A percentile compares a stretch with the other conserved stretches of the same genome.
Conservation (phyloP, 1,139 yeast species). For the Pichia sp. region DNA sequence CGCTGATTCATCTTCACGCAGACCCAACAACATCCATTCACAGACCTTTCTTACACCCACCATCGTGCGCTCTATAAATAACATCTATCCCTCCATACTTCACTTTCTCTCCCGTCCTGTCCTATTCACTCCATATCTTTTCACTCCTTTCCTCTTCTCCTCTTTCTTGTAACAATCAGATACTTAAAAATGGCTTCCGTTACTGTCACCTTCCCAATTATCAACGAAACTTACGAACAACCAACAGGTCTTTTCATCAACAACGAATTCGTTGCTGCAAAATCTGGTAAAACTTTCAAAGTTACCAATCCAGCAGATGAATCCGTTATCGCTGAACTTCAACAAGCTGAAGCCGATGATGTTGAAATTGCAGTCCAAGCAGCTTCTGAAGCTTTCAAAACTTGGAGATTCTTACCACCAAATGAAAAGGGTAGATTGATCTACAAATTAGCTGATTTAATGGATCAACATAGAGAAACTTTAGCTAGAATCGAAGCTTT, state of each 20-base stretch:
- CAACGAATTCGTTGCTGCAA: constrained; percentile 49
- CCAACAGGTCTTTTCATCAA: constrained; percentile 63
- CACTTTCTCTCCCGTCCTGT: not conserved
- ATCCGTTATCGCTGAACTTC: constrained; percentile 44
- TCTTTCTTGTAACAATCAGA: no score
- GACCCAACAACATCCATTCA: no score
- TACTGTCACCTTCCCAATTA: constrained; percentile 25
- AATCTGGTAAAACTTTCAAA: constrained; percentile 43
- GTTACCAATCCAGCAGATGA: constrained; percentile 53
- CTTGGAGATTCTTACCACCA: constrained; percentile 42
- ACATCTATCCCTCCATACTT: no score
- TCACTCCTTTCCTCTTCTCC: not conserved
- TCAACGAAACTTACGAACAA: constrained; percentile 45
- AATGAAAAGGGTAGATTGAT: constrained; percentile 51
- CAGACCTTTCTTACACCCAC: not conserved
- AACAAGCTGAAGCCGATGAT: constrained; percentile 51
- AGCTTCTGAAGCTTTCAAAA: constrained; percentile 45
- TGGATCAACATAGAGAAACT: constrained; percentile 53
- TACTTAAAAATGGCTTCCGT: constrained; percentile 13
- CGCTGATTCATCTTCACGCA: no score
- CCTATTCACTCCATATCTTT: constrained; percentile 1
- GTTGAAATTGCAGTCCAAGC: constrained; percentile 53
- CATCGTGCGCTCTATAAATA: not conserved
- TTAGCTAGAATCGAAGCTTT: constrained; percentile 69
- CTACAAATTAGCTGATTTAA: constrained; percentile 55